These are phyloP conservation scores for Colletotrichum lupini DNA, from an alignment of 2,329 filamentous ascomycete genomes.

Conservation along the genomic window DNA sequence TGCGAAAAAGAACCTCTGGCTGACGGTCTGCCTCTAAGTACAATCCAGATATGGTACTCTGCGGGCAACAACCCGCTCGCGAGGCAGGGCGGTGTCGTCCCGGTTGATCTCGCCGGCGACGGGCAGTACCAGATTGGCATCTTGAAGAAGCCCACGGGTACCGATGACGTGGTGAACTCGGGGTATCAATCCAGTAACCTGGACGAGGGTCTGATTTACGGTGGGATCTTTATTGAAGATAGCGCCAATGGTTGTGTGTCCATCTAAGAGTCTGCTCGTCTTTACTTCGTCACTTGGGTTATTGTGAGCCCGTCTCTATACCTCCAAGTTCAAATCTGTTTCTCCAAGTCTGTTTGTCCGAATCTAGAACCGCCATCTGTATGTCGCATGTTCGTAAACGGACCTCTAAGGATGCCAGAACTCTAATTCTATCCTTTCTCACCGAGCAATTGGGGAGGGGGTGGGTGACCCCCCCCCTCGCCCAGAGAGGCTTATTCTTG, in stretches of 20 bases:
- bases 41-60: slow-evolving; percentile 37
- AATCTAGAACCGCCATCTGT: neutral
- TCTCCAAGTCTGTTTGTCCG: neutral
- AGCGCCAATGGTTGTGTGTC: slow-evolving; percentile 54
- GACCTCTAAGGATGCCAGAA: neutral
- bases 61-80: slow-evolving; percentile 19
- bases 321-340: neutral
- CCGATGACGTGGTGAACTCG: slow-evolving; percentile 59
- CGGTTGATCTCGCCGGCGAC: slow-evolving; percentile 14
- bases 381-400: neutral
- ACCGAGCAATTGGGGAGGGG: neutral
- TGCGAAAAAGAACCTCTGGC: no score
- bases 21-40: slow-evolving; percentile 1
- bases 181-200: slow-evolving; percentile 59
- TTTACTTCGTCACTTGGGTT: neutral
- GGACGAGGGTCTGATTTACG: slow-evolving; percentile 62
- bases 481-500: neutral
- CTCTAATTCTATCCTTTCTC: neutral
- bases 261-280: slow-evolving; percentile 39
- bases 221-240: slow-evolving; percentile 62
- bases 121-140: slow-evolving; percentile 63
- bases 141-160: slow-evolving; percentile 67
- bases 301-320: neutral
- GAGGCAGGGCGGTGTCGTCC: slow-evolving; percentile 9
- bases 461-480: no score